Conservation (phyloP, 306 rosid genomes). For the Quercus dentata region DNA sequence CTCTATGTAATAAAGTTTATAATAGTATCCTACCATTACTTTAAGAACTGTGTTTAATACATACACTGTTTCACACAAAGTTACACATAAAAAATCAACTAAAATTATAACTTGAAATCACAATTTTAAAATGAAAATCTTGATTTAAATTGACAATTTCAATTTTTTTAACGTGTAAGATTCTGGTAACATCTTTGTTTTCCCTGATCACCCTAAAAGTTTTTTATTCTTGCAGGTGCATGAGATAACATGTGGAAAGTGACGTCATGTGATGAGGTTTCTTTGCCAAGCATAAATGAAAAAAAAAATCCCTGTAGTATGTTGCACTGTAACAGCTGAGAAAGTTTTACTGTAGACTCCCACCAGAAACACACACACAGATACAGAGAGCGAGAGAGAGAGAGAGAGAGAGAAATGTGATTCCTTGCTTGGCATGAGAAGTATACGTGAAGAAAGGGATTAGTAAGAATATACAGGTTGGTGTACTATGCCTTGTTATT, state of each 20-base stretch:
- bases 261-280: background rate
- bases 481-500: background rate
- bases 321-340: background rate
- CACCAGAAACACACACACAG: background rate
- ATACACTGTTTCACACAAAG: no score
- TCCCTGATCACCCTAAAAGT: no score
- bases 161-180: no score
- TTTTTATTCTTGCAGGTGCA: background rate
- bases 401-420: conserved; percentile 7
- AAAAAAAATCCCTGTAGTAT: background rate
- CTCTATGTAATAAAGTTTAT: no score
- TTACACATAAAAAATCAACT: no score
- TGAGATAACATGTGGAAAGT: background rate
- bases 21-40: no score
- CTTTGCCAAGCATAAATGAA: background rate
- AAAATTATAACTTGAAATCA: no score
- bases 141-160: no score
- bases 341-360: background rate
- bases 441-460: conserved; percentile 42
- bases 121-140: no score
- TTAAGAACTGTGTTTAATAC: no score
- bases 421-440: conserved; percentile 39
- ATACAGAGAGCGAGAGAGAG: background rate
- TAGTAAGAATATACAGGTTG: conserved; percentile 22
- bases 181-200: no score